These are phyloP conservation scores for Paramecium sonneborni DNA, from an alignment of 73 alveolate genomes.

Conservation along the genomic window DNA sequence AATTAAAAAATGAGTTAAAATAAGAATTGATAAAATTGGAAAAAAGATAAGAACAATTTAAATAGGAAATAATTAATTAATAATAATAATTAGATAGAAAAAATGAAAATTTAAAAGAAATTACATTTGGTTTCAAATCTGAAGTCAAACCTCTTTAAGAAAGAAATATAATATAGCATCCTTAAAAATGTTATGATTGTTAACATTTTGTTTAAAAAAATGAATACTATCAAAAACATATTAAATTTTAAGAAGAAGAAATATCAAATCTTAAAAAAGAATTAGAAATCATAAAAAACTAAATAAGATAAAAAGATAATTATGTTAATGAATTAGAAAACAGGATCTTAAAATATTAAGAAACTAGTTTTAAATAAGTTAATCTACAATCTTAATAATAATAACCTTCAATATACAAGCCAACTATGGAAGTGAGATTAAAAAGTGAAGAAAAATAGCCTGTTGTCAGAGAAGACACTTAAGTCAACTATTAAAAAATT, in stretches of 20 bases:
- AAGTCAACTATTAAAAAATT: not conserved
- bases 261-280: constrained; percentile 1
- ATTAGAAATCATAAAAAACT: not conserved
- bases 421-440: constrained; percentile 10
- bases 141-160: not conserved
- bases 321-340: constrained; percentile 38
- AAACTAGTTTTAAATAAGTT: not conserved
- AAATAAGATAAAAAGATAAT: constrained; percentile 29
- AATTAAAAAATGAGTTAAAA: not conserved
- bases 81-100: not conserved
- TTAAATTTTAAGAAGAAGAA: constrained; percentile 20
- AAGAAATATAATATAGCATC: not conserved
- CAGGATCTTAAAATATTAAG: constrained; percentile 37
- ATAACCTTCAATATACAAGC: not conserved
- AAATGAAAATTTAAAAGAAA: not conserved
- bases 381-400: not conserved
- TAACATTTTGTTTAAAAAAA: not conserved
- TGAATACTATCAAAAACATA: not conserved
- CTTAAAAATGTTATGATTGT: constrained; percentile 22
- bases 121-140: not conserved
- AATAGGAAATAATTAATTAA: not conserved
- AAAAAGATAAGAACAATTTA: not conserved
- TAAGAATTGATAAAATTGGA: constrained; percentile 6
- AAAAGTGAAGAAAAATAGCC: constrained; percentile 51
- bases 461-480: not conserved